Conservation (phyloP, 2,329 filamentous ascomycete genomes). For the Claviceps monticola region DNA sequence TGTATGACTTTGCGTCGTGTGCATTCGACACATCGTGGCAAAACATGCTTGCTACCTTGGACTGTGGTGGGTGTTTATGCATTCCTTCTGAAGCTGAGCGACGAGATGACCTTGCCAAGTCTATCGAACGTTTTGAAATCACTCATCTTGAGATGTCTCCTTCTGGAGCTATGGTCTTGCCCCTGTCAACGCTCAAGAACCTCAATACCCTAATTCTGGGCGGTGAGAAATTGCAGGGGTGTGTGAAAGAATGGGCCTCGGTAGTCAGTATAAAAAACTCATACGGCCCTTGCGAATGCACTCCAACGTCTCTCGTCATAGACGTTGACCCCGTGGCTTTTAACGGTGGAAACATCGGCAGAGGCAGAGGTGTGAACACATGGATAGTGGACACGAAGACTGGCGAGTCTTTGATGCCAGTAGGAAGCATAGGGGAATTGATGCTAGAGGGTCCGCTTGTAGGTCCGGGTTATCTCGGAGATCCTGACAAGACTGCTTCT, state of each 20-base stretch:
- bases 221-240: not conserved
- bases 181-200: not conserved
- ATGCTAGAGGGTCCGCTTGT: constrained; percentile 8
- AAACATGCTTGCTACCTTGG: constrained; percentile 10
- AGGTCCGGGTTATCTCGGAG: constrained; percentile 8
- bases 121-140: not conserved
- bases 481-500: constrained; percentile 6
- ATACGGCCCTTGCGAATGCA: constrained; percentile 4
- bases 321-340: constrained; percentile 10
- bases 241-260: not conserved
- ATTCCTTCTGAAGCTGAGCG: constrained; percentile 9
- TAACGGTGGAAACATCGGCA: constrained; percentile 10
- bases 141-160: constrained; percentile 1
- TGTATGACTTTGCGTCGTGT: constrained; percentile 13
- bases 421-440: constrained; percentile 8
- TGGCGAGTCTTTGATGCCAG: constrained; percentile 2
- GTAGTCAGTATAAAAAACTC: constrained; percentile 4
- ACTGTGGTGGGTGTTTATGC: constrained; percentile 10
- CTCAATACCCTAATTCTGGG: constrained; percentile 4
- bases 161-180: constrained; percentile 1
- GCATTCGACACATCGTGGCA: constrained; percentile 10
- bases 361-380: constrained; percentile 3
- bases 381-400: constrained; percentile 7
- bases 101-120: not conserved
- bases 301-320: constrained; percentile 5